Base-by-base conservation (phyloP, 768 basidiomycete species). In the Lactarius hengduanensis region DNA sequence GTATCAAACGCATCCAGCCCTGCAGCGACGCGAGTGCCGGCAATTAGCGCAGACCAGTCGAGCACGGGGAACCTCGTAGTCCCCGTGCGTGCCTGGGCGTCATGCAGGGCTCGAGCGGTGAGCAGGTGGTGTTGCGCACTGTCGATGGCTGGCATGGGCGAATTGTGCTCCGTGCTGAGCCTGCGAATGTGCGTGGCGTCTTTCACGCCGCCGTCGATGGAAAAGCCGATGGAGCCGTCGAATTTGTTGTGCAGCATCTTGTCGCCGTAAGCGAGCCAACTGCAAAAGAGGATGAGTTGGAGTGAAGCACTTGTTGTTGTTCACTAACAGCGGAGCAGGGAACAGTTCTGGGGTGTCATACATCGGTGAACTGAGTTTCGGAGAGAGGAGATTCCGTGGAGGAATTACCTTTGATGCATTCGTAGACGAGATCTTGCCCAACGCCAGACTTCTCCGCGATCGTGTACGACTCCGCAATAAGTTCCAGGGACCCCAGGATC, bases 151-250 rank as follows among this genome's bases (percentile, higher is more conserved):
- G 90, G 91, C 88, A 90, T 87, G 0, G 90, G 89, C 13, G 84
- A 80, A 69, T 89, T 84, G 65, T 83, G 78, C 64, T 87, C 84
- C 9, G 85, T 81, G 0, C 87, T 85, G 11, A 95, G 80, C 58
- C 81, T 83, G 63, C 89, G 87, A 61, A 94, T 86, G 73, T 90
- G 89, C 82, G 83, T 76, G 0, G 91, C 89, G 72, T 95, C 94
- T 72, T 94, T 94, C 72, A 96, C 86, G 20, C 92, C 94, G n/a
- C 91, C 91, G 56, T 91, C 87, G 58, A 95, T 84, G 15, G 87
- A 79, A 74, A 96, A 95, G 16, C 93, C 94, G 20, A 77, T 79
- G 10, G 82, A 79, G 26, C 86, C 90, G 64, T 92, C 88, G 72
- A 94, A 96, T 40, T 83, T 79, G 76, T 93, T 87, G 62, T 85